Evolutionary conservation across 768 basidiomycete species (phyloP).

Genomic region (Trametes cubensis): DNA sequence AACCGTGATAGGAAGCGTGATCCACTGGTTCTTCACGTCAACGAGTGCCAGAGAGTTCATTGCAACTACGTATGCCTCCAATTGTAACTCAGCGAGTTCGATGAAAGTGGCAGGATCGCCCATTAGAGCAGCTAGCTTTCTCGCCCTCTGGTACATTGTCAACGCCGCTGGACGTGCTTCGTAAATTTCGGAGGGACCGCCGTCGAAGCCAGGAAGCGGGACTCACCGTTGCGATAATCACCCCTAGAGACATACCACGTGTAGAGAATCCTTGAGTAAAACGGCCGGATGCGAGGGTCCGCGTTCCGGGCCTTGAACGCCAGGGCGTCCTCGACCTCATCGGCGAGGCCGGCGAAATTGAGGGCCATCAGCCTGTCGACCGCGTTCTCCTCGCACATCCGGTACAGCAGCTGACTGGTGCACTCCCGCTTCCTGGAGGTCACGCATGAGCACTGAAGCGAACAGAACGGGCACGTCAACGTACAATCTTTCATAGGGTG

Average conservation of each 20-base stretch:
- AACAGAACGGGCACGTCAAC: conserved; percentile 36
- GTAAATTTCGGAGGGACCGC: background rate
- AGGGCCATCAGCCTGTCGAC: conserved; percentile 77
- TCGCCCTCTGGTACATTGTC: conserved; percentile 91
- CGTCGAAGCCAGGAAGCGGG: conserved; percentile 3
- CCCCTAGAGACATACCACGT: conserved; percentile 88
- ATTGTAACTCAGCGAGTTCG: conserved; percentile 66
- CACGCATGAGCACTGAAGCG: background rate
- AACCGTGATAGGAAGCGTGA: conserved; percentile 63
- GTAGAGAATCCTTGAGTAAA: conserved; percentile 91
- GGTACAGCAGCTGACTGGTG: conserved; percentile 79
- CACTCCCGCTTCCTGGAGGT: conserved; percentile 74
- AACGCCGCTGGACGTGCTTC: conserved; percentile 63
- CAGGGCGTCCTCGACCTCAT: conserved; percentile 86
- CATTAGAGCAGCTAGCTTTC: conserved; percentile 62
- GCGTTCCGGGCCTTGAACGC: conserved; percentile 93
- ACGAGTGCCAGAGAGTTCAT: conserved; percentile 88
- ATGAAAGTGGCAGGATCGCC: conserved; percentile 40
- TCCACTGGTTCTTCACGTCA: conserved; percentile 81
- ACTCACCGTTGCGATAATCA: conserved; percentile 89
- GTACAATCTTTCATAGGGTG: conserved; percentile 79
- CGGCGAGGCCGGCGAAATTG: conserved; percentile 82
- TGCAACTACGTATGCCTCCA: conserved; percentile 82
- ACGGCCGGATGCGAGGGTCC: conserved; percentile 82
- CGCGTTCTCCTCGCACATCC: conserved; percentile 90